phyloP scores from a whole-genome alignment of 2,329 filamentous ascomycete species.

The Blumeria hordei region DNA sequence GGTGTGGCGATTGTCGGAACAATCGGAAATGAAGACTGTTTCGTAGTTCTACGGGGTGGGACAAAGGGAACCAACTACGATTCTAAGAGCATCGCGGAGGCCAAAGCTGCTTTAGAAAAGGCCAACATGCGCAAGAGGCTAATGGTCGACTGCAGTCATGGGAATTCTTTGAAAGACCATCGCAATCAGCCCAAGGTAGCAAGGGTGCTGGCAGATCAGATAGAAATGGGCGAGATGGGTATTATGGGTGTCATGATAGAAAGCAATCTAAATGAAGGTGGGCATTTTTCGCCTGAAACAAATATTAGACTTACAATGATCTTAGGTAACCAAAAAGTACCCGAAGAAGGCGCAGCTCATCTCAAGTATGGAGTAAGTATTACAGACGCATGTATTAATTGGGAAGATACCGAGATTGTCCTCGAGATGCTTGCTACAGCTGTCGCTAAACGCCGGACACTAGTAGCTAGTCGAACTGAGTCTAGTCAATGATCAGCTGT shows the following conservation, averaged over 20 bases:
- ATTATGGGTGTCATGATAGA: conserved; percentile 98
- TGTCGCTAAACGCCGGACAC: conserved; percentile 42
- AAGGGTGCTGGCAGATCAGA: conserved; percentile 56
- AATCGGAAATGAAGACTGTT: conserved; percentile 85
- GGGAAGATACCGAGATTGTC: conserved; percentile 62
- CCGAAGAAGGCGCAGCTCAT: conserved; percentile 49
- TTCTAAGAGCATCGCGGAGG: conserved; percentile 53
- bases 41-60: conserved; percentile 83
- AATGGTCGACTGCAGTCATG: conserved; percentile 98
- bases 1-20: conserved; percentile 88
- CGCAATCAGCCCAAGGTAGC: conserved; percentile 92
- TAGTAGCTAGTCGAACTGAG: too few species aligned
- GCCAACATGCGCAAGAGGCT: conserved; percentile 73
- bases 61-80: conserved; percentile 88
- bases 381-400: conserved; percentile 88
- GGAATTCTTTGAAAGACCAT: conserved; percentile 95
- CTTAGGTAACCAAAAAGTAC: conserved; percentile 54
- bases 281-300: background rate
- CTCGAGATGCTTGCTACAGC: conserved; percentile 71
- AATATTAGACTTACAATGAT: background rate
- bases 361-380: conserved; percentile 83
- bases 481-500: too few species aligned
- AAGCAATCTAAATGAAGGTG: conserved; percentile 73
- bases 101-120: conserved; percentile 53
- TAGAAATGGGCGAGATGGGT: conserved; percentile 62